Evolutionary conservation across 495 filamentous ascomycete genomes (phyloP), one percentile per base, ranked within the genome.

Genomic region (Corynascus novoguineensis): DNA sequence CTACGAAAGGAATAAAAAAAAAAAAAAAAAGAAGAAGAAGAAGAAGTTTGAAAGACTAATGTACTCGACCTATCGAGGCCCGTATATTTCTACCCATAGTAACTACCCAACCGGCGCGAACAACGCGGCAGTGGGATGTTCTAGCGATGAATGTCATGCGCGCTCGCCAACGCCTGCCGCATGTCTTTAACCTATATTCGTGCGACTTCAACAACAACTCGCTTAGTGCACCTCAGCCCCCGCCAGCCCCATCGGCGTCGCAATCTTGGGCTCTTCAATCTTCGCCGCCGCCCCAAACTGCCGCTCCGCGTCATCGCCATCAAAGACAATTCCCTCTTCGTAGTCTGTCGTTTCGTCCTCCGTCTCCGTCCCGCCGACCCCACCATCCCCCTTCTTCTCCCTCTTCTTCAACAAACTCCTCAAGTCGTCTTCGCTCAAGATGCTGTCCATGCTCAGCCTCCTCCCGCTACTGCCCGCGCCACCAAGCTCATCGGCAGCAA

Each of bases 341-440:
- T 57, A 22, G 42, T 62, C 63, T 11, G 56, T 59, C 45, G 53
- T 62, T 53, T 65, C 63, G 24, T 62, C 56, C 42, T 62, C 63
- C 25, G 63, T 62, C 10, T 28, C 53, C 11, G 56, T 61, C 45
- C 15, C 45, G 42, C 42, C 42, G 42, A 21, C 29, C 2, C 2
- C 28, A 1, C 46, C 28, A 19, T 15, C 46, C 24, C 24, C 31
- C 35, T 44, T 22, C 40, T 31, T 25, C 49, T 28, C 3, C 7
- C 57, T 19, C 24, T 44, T 59, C 32, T 37, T 50, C 57, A 65
- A 34, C 46, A 63, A 22, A 22, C 53, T 59, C 48, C 60, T 54
- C 44, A 69, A 25, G 14, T 68, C 67, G 32, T 66, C 63, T 37
- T 69, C 67, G 21, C 67, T 69, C 25, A 65, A 12, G 0, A 64